Base-by-base conservation (phyloP, 2,329 filamentous ascomycete species). In the Fusarium nanum region DNA sequence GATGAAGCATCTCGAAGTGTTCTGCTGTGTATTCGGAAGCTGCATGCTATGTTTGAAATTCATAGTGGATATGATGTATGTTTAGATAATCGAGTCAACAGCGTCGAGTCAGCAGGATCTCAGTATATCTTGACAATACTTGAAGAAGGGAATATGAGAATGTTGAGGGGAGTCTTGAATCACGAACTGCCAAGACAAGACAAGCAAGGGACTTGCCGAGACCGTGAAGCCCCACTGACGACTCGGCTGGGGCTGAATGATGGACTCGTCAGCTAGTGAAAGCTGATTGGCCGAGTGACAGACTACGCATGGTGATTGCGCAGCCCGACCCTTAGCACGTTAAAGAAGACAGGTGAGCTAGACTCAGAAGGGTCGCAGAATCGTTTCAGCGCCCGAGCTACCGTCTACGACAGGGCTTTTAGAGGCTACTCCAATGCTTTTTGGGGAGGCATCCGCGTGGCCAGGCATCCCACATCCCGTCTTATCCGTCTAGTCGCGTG, bases 191-290 rank as follows among this genome's bases (percentile, higher is more conserved):
- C 60, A 73, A 67, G 69, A 58, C 58, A 47, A 56, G 32, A 53
- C 41, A 56, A 60, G 68, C 48, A 68, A 46, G 32, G 25, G 48
- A 42, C 54, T 65, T 73, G 71, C 71, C 71, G 69, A 68, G 48
- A 54, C 49, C 46, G 54, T 28, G 42, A 47, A 50, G 65, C 56
- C 60, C 70, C 70, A 62, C 49, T 47, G n/a, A 53, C 45, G 44
- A 58, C 22, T 32, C 41, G 41, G 54, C 50, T 18, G 40, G 67
- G 73, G 63, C 60, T 68, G 70, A 68, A 63, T 60, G 66, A 64
- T 66, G 73, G 75, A 77, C 77, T 80, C 78, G 78, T 80, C 76
- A 80, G 77, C 78, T 76, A 47, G 46, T 64, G 54, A 52, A 34
- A 42, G 41, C 52, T 75, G 66, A 79, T 80, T 80, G 78, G 74